Evolutionary conservation across 495 filamentous ascomycete genomes (phyloP).

Genomic region (Platismatia glauca): DNA sequence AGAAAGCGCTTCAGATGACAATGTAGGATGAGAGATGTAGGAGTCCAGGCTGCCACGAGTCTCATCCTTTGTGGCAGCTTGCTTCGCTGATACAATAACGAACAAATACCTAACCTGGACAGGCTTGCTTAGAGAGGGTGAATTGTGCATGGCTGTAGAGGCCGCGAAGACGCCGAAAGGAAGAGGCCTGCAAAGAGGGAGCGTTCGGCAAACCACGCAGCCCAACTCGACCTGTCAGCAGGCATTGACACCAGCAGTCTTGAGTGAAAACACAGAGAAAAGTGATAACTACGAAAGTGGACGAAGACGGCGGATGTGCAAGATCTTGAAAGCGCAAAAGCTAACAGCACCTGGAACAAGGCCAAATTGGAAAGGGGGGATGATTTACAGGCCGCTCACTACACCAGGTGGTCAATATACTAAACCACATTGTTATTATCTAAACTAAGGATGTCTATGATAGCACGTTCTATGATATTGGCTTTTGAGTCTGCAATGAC

Average conservation of each 20-base stretch:
- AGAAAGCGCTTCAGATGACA: background rate
- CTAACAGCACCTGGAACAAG: background rate
- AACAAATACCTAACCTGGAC: no score
- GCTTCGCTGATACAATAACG: no score
- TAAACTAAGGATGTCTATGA: slow-evolving; percentile 9
- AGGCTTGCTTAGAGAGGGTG: background rate
- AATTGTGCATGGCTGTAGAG: background rate
- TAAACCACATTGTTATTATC: background rate
- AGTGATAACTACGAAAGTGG: no score
- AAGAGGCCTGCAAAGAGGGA: no score
- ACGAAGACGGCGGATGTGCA: no score
- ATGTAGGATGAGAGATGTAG: background rate
- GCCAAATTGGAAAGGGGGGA: background rate
- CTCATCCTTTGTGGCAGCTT: no score
- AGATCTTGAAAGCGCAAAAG: background rate
- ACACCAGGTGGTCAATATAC: background rate
- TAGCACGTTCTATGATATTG: slow-evolving; percentile 12
- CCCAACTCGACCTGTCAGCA: no score
- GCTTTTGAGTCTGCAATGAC: slow-evolving; percentile 4
- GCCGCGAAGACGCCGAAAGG: no score
- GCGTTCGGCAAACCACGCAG: background rate
- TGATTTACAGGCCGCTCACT: background rate
- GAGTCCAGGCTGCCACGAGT: background rate
- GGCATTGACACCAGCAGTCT: background rate
- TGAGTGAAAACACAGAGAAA: background rate